Conservation (phyloP, 202 grass and related monocot species). For the Zoysia matrella region DNA sequence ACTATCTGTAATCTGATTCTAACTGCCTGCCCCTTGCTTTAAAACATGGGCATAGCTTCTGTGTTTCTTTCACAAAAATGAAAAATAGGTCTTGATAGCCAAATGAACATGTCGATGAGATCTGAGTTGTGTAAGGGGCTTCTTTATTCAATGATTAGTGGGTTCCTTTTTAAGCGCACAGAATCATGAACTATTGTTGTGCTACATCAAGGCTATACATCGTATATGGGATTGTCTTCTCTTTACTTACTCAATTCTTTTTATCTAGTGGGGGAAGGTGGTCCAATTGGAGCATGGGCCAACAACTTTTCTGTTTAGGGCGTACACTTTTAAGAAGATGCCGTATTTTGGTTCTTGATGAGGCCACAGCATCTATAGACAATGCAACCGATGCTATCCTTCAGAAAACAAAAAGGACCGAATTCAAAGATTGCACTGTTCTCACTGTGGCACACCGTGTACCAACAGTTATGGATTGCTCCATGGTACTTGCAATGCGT, state of each 20-base stretch:
- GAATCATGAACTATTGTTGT: too few species aligned
- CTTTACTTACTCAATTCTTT: not conserved
- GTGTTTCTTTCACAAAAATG: too few species aligned
- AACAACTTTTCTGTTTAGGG: slow-evolving; percentile 89
- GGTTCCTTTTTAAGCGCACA: too few species aligned
- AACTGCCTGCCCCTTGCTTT: too few species aligned
- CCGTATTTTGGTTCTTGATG: slow-evolving; percentile 77
- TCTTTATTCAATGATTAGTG: too few species aligned
- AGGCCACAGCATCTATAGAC: slow-evolving; percentile 90
- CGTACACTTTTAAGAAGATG: slow-evolving; percentile 72
- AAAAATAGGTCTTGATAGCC: too few species aligned
- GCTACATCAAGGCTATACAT: too few species aligned
- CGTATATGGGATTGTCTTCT: too few species aligned
- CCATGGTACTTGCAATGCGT: slow-evolving; percentile 76
- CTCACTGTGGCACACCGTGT: slow-evolving; percentile 89
- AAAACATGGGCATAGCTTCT: too few species aligned
- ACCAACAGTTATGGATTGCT: slow-evolving; percentile 87
- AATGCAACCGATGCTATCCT: slow-evolving; percentile 87
- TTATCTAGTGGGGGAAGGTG: slow-evolving; percentile 70
- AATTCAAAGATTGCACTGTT: slow-evolving; percentile 79
- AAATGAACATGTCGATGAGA: too few species aligned
- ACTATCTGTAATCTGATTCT: too few species aligned
- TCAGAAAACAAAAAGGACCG: slow-evolving; percentile 86
- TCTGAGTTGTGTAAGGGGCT: too few species aligned
- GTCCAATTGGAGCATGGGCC: slow-evolving; percentile 97